Evolutionary conservation across 2,329 filamentous ascomycete species (phyloP), one percentile per base, ranked within the genome.

Genomic region (Fusarium dlaminii): DNA sequence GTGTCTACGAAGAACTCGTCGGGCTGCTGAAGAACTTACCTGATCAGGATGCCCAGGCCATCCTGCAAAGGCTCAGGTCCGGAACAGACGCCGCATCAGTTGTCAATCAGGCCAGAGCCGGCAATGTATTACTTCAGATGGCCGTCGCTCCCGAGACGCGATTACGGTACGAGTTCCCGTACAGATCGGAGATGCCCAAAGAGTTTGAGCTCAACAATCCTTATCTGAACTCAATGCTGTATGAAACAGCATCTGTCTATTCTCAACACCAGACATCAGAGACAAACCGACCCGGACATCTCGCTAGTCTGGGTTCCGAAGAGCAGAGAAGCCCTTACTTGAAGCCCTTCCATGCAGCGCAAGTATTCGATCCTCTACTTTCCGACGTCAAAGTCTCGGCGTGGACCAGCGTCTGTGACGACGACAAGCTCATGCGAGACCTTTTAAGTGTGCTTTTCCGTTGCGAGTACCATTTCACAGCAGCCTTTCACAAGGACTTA

Each of bases 121-220:
- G 84, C 14, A 79, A 84, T 63, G 36, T 82, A 9, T 68, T 85
- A 8, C 66, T 85, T 9, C 83, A 85, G 63, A 79, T 84, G 60
- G 75, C 81, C 2, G 69, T 84, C 6, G 66, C 74, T 0, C 82
- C 84, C 9, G 83, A 86, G 68, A 78, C 82, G 4, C 75, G 82
- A 3, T 79, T 80, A 27, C 82, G 82, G 45, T 85, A 83, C 46
- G 80, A 82, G 49, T 84, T 86, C 40, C 84, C 83, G 0, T 84
- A 83, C 49, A 45, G 56, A 8, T 22, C 69, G 2, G 56, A 75
- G 11, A 79, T 81, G 75, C 79, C 77, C 1, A 55, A 40, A 8
- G 49, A 51, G 6, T 57, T 58, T 22, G 32, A 64, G 24, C 22
- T 45, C 3, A 39, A 78, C 30, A 82, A 78, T 24, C 75, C 77